Base-by-base conservation (phyloP, 768 basidiomycete genomes). In the Sporobolomyces pararoseus region DNA sequence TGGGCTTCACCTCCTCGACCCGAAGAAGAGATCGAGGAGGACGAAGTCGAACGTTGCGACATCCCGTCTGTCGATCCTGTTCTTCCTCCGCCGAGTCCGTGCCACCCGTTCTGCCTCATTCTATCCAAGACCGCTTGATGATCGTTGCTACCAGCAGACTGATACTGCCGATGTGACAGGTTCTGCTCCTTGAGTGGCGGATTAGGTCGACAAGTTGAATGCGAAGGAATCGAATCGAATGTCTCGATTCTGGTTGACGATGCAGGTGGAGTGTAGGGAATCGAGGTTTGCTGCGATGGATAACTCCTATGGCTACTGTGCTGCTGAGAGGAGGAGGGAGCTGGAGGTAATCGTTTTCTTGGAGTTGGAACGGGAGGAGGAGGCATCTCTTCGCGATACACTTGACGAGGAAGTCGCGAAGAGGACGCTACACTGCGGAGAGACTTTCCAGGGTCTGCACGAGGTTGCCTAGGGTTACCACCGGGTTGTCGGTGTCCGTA, bases 61-160 rank as follows among this genome's bases (percentile, higher is more conserved):
- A 60, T 44, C 5, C 12, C 35, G 44, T 46, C 42, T 42, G 39
- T 19, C 17, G 55, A 19, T 39, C 14, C 6, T 4, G n/a, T 32
- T 16, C 35, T 39, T 58, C 57, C 42, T 29, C 58, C 58, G 9
- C 46, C 58, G 4, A n/a, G n/a, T n/a, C 58, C 58, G 16, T 47
- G 39, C 58, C 58, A 60, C 2, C 58, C 58, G 39, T 60, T 46
- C 29, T 60, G 42, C 25, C 58, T 27, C 58, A 60, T 60, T 31
- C 58, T 42, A 29, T 44, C 39, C 12, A 60, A 44, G 19, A 60
- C n/a, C 23, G 19, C 58, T 60, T 47, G 42, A 29, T 60, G 58
- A 27, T 60, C 37, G 12, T 7, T 44, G 4, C n/a, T 32, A 42
- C 13, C 6, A 7, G 17, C 19, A 27, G 19, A 16, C 35, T 12